Evolutionary conservation across 345 rosid genomes (phyloP), one percentile per base, ranked within the genome.

Genomic region (Citrus sp.): DNA sequence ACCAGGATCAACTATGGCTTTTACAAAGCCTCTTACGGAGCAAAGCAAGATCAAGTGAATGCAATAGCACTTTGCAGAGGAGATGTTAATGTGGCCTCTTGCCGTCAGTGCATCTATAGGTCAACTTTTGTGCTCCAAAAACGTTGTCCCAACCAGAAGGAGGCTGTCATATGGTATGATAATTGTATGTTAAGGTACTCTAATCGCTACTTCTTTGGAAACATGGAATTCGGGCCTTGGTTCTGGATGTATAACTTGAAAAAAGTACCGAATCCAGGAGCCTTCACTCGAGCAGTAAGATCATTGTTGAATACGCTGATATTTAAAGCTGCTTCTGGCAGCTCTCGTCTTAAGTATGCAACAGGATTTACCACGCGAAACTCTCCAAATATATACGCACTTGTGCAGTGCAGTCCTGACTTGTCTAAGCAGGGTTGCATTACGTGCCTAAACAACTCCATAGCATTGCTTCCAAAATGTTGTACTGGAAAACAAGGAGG

Each of bases 381-480:
- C 16, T 65, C 19, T 25, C 67, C 19, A 24, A 46, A 46, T 21
- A 25, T 87, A 3, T 80, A 72, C 35, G 80, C 76, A 14, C 81
- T 83, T 19, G 88, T 75, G 16, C 87, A 88, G 69, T 86, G 89
- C 77, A 85, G 86, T 10, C 89, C 88, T 19, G 88, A 84, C 74
- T 67, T 86, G 38, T 51, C 82, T 22, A 13, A 32, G 28, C 32
- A 5, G 25, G 12, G 74, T 2, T 82, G 87, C 80, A 35, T 1
- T 19, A 19, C n/a, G 18, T 82, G 87, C 70, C 67, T 88, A 27
- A 27, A 7, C 14, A 10, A 19, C 5, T 63, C 80, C 7, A 59
- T 68, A 27, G 62, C 14, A 32, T 13, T 24, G 35, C 80, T 89
- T 27, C 60, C 60, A 6, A 2, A 5, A 0, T 85, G 86, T 70